Evolutionary conservation across 345 rosid genomes (phyloP).

Genomic region (Eucalyptus regnans): DNA sequence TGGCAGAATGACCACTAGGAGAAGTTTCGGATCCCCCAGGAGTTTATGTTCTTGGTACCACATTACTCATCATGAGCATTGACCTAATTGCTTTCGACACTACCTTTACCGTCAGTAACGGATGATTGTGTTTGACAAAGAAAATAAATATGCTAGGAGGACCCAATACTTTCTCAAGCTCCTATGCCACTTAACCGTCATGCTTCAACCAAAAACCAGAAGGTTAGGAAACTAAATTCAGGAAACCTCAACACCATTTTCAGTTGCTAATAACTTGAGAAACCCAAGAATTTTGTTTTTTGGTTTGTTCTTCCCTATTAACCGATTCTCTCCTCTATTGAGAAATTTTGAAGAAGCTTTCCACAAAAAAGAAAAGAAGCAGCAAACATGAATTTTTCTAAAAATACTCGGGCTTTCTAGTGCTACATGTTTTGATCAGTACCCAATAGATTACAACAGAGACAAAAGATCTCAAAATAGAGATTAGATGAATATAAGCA

Average conservation of each 20-base stretch:
- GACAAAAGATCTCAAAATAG: neutral
- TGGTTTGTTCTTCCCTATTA: neutral
- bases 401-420: neutral
- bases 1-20: neutral
- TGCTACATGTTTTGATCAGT: neutral
- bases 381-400: neutral
- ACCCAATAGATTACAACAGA: neutral
- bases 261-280: neutral
- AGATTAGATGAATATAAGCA: neutral
- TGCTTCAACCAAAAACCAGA: neutral
- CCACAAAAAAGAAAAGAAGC: neutral
- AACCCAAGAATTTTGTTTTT: neutral
- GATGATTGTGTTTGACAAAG: neutral
- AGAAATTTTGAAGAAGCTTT: neutral
- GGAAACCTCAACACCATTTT: neutral
- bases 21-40: neutral
- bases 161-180: neutral
- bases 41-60: neutral
- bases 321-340: neutral
- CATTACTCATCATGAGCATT: neutral
- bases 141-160: neutral
- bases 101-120: too few relatives aligned
- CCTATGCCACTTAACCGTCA: neutral
- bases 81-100: neutral
- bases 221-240: neutral